Percentiles rank a stretch among this genome's conserved stretches.
phyloP scores from a whole-genome alignment of 2,329 filamentous ascomycete species.

The Aphanoascus verrucosus region DNA sequence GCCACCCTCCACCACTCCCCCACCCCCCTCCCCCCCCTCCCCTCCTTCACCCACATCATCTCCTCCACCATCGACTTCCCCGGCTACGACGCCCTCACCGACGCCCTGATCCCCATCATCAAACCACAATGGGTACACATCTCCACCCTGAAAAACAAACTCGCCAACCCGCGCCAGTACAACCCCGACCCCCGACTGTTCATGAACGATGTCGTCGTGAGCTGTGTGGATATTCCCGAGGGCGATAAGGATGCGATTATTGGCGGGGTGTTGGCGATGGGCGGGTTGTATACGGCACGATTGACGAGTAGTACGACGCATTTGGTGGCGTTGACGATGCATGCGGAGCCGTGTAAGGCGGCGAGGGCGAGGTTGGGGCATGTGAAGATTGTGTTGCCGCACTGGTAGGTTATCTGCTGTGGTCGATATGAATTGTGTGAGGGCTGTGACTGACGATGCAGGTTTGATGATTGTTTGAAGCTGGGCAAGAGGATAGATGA shows the following conservation, averaged over 20 bases:
- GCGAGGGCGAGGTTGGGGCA: constrained; percentile 41
- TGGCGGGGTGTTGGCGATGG: constrained; percentile 79
- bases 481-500: constrained; percentile 87
- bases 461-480: constrained; percentile 94
- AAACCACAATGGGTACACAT: constrained; percentile 68
- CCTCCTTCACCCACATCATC: constrained; percentile 53
- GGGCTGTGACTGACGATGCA: constrained; percentile 29
- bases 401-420: constrained; percentile 53
- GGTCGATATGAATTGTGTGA: background rate
- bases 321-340: constrained; percentile 68
- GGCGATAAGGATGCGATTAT: constrained; percentile 87
- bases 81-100: constrained; percentile 65
- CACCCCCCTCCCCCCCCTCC: constrained; percentile 29
- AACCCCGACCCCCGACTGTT: constrained; percentile 87
- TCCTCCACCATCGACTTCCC: constrained; percentile 80
- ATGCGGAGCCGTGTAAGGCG: constrained; percentile 57
- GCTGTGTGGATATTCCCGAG: constrained; percentile 71
- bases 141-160: constrained; percentile 58
- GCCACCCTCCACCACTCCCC: constrained; percentile 34
- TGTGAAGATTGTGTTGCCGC: constrained; percentile 78
- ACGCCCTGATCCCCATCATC: constrained; percentile 72
- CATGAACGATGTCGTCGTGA: constrained; percentile 72
- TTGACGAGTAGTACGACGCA: constrained; percentile 72
- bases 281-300: constrained; percentile 65
- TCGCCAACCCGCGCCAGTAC: constrained; percentile 68